Evolutionary conservation across 805 yeast species (phyloP).

Genomic region (Jamesozyma gamospora): DNA sequence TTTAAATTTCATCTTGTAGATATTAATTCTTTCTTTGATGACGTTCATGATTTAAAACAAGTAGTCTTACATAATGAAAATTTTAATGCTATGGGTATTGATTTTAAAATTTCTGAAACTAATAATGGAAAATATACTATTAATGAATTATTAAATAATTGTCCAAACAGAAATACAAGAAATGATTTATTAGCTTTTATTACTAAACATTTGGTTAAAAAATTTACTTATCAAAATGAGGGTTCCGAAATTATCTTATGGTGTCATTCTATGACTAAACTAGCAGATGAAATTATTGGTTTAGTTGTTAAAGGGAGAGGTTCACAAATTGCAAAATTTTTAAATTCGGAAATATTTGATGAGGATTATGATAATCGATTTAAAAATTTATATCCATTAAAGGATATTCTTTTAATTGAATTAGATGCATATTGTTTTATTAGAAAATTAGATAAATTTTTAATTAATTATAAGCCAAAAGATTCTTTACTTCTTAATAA

Average conservation of each 20-base stretch:
- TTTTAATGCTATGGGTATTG: constrained; percentile 7
- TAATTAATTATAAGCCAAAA: constrained; percentile 14
- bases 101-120: neutral
- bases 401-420: constrained; percentile 68
- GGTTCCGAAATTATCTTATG: constrained; percentile 38
- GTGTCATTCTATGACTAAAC: constrained; percentile 72
- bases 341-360: constrained; percentile 33
- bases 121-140: neutral
- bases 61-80: constrained; percentile 29
- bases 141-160: constrained; percentile 10
- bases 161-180: constrained; percentile 47
- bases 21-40: constrained; percentile 33
- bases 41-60: constrained; percentile 20
- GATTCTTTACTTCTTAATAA: constrained; percentile 15
- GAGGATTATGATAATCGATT: constrained; percentile 27
- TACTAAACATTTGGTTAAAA: constrained; percentile 36
- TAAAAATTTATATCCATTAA: constrained; percentile 54
- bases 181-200: constrained; percentile 52
- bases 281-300: constrained; percentile 73
- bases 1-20: constrained; percentile 34
- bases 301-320: constrained; percentile 85
- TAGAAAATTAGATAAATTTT: constrained; percentile 30
- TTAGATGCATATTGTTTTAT: constrained; percentile 40
- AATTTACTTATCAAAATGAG: constrained; percentile 40
- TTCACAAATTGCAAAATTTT: constrained; percentile 42